phyloP scores from a whole-genome alignment of 2,329 filamentous ascomycete species.

The Colletotrichum echinochloae region DNA sequence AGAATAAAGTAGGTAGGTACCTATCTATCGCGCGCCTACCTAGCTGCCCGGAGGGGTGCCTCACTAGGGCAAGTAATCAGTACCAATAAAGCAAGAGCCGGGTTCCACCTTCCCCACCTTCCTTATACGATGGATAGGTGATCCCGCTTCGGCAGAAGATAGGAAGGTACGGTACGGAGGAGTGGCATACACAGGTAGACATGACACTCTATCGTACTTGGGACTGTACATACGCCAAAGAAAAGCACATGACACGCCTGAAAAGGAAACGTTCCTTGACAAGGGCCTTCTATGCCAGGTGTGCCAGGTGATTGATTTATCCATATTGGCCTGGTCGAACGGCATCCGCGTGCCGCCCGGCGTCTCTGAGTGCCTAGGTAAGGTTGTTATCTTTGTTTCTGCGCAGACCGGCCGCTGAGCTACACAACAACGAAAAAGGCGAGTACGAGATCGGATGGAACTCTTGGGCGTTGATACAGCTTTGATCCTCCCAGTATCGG shows the following conservation, averaged over 20 bases:
- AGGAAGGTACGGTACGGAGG: neutral
- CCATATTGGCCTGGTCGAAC: conserved; percentile 4
- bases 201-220: neutral
- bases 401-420: neutral
- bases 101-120: conserved; percentile 3
- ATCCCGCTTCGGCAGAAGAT: conserved; percentile 24
- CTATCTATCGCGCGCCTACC: too few species aligned
- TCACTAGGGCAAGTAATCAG: too few species aligned
- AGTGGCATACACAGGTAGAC: too few species aligned
- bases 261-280: conserved; percentile 14
- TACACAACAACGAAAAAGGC: too few species aligned
- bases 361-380: neutral
- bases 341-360: conserved; percentile 11
- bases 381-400: neutral
- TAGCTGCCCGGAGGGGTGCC: too few species aligned
- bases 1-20: too few species aligned
- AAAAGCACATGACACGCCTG: conserved; percentile 26
- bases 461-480: neutral
- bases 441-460: neutral
- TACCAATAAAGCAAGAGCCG: neutral
- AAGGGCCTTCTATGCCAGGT: neutral
- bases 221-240: neutral
- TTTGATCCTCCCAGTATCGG: neutral
- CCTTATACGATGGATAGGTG: neutral
- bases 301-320: conserved; percentile 7